A percentile compares a stretch with the other conserved stretches of the same genome.
Evolutionary conservation across 2,329 filamentous ascomycete genomes (phyloP).

Genomic region (Orbilia blumenaviensis): DNA sequence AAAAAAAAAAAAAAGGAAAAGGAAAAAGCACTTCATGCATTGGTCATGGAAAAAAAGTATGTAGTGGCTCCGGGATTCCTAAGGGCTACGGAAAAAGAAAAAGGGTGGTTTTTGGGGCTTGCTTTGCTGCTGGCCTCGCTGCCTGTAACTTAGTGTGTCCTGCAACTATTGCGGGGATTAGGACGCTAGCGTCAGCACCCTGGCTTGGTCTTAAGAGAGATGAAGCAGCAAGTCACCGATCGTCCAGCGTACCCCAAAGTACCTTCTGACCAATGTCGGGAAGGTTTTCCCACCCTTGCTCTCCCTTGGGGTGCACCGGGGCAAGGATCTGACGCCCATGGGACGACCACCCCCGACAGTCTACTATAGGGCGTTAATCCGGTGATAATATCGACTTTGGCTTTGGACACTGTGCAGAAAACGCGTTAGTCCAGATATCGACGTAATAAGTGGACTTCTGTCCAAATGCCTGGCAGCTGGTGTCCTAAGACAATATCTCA

Average conservation of each 20-base stretch:
- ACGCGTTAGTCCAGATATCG: conserved; percentile 18
- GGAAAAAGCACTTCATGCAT: conserved; percentile 22
- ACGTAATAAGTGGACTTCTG: conserved; percentile 46
- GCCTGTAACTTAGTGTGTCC: conserved; percentile 29
- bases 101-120: not conserved
- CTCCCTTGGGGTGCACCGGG: not conserved
- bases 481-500: conserved; percentile 38
- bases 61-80: conserved; percentile 17
- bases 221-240: conserved; percentile 20
- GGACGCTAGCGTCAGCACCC: conserved; percentile 37
- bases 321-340: not conserved
- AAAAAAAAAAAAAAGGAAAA: too few species aligned
- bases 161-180: conserved; percentile 42
- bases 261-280: conserved; percentile 10
- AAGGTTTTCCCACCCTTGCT: not conserved
- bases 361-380: conserved; percentile 23
- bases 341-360: conserved; percentile 8
- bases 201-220: conserved; percentile 22
- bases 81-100: conserved; percentile 1
- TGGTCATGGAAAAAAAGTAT: conserved; percentile 25
- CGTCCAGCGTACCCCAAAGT: conserved; percentile 44
- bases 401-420: not conserved
- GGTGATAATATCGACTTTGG: conserved; percentile 15
- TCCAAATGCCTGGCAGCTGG: conserved; percentile 17
- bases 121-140: conserved; percentile 21